These are phyloP conservation scores for Trametes sp. DNA, from an alignment of 1,284 basidiomycete species.

Conservation along the genomic window DNA sequence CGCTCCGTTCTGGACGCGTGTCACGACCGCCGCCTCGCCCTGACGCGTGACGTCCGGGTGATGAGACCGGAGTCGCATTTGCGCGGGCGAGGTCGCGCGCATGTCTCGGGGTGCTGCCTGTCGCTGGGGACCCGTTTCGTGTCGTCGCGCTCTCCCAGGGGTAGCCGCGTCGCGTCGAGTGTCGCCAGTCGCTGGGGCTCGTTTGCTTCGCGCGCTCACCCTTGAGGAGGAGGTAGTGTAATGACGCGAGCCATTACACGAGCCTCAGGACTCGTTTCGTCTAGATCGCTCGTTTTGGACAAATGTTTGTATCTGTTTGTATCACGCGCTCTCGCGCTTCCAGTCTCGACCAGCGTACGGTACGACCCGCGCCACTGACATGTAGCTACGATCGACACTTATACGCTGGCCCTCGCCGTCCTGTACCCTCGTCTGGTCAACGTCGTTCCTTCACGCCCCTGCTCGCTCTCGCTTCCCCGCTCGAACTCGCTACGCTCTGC, in stretches of 20 bases:
- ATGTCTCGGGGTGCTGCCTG: slow-evolving; percentile 1
- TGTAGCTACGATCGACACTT: slow-evolving; percentile 1
- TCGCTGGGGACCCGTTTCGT: slow-evolving; percentile 3
- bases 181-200: slow-evolving; percentile 11
- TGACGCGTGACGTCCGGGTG: slow-evolving; percentile 17
- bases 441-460: slow-evolving; percentile 9
- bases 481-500: neutral
- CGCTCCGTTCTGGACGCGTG: slow-evolving; percentile 22
- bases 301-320: slow-evolving; percentile 2
- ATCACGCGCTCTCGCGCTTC: neutral
- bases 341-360: slow-evolving; percentile 4
- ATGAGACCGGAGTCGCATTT: slow-evolving; percentile 5
- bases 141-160: slow-evolving; percentile 7
- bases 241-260: neutral
- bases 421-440: slow-evolving; percentile 14
- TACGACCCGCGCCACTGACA: slow-evolving; percentile 7
- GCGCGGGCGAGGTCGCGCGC: slow-evolving; percentile 4
- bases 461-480: neutral
- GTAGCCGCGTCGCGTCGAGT: slow-evolving; percentile 3
- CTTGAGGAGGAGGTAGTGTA: slow-evolving; percentile 13
- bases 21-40: slow-evolving; percentile 12
- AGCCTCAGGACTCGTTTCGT: neutral
- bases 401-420: slow-evolving; percentile 9
- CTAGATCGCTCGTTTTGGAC: neutral
- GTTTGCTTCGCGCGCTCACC: slow-evolving; percentile 8